Evolutionary conservation across 2,329 filamentous ascomycete genomes (phyloP).

Genomic region (Cyphellophora attinorum): DNA sequence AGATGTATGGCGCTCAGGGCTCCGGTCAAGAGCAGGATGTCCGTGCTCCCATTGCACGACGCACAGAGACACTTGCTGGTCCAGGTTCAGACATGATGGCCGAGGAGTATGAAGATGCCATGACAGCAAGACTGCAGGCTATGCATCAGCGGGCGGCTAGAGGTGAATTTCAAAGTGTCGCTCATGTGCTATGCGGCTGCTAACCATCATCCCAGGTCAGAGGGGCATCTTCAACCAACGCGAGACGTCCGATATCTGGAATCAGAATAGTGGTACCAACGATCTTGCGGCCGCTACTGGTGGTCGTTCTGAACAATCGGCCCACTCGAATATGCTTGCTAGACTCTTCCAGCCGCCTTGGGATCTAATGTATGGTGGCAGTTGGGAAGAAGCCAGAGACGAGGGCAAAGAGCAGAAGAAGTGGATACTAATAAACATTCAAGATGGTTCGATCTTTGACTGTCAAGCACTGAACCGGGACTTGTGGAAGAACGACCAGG

Average conservation of each 20-base stretch:
- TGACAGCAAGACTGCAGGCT: slow-evolving; percentile 52
- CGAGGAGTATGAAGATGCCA: slow-evolving; percentile 45
- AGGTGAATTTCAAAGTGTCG: slow-evolving; percentile 12
- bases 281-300: slow-evolving; percentile 53
- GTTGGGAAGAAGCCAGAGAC: slow-evolving; percentile 78
- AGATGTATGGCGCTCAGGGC: slow-evolving; percentile 61
- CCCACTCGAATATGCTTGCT: slow-evolving; percentile 69
- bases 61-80: slow-evolving; percentile 82
- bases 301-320: slow-evolving; percentile 54
- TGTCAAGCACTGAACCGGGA: slow-evolving; percentile 92
- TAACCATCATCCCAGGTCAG: no score
- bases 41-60: slow-evolving; percentile 81
- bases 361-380: slow-evolving; percentile 69
- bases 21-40: slow-evolving; percentile 49
- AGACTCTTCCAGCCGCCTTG: slow-evolving; percentile 90
- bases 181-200: not conserved
- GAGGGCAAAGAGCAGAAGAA: slow-evolving; percentile 81
- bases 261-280: slow-evolving; percentile 31
- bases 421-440: slow-evolving; percentile 92
- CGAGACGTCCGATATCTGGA: slow-evolving; percentile 47
- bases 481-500: slow-evolving; percentile 79
- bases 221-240: slow-evolving; percentile 63
- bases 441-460: slow-evolving; percentile 86
- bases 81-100: slow-evolving; percentile 50
- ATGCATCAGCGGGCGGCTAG: slow-evolving; percentile 26